Percentiles rank a stretch among this genome's conserved stretches.
These are phyloP conservation scores for Phyllosticta citrichinensis DNA, from an alignment of 2,329 filamentous ascomycete species.

Conservation along the genomic window DNA sequence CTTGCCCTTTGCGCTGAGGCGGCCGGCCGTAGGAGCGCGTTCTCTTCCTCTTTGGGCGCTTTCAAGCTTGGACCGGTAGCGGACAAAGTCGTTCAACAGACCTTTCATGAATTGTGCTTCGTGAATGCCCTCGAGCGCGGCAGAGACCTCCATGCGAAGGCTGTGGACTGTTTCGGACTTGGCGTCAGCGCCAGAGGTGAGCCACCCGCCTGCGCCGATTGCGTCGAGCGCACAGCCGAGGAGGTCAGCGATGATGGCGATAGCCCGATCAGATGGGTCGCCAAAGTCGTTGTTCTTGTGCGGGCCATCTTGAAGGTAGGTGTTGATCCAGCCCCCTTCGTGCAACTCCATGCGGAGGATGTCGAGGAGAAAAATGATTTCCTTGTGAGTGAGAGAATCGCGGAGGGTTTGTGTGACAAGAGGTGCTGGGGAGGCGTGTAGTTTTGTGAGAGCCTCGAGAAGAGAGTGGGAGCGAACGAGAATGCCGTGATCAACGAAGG, in stretches of 20 bases:
- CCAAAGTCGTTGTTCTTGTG: slow-evolving; percentile 29
- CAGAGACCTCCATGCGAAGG: slow-evolving; percentile 59
- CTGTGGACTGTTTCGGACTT: slow-evolving; percentile 54
- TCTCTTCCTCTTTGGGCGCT: neutral
- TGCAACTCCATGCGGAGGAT: slow-evolving; percentile 63
- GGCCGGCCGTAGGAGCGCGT: slow-evolving; percentile 12
- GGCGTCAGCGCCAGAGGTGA: slow-evolving; percentile 43
- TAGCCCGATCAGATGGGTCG: slow-evolving; percentile 54
- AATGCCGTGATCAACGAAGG: slow-evolving; percentile 55
- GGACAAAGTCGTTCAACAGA: slow-evolving; percentile 55
- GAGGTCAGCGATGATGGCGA: slow-evolving; percentile 61
- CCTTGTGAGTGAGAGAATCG: slow-evolving; percentile 52
- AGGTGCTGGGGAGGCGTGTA: slow-evolving; percentile 51
- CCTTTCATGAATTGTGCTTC: slow-evolving; percentile 57
- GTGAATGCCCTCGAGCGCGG: slow-evolving; percentile 61
- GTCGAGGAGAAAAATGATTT: slow-evolving; percentile 62
- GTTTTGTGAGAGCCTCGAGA: slow-evolving; percentile 57
- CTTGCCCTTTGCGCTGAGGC: slow-evolving; percentile 36
- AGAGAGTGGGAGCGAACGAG: slow-evolving; percentile 53
- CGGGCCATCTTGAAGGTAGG: slow-evolving; percentile 53
- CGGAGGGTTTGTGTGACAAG: slow-evolving; percentile 55
- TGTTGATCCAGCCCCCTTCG: slow-evolving; percentile 64
- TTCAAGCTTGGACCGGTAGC: slow-evolving; percentile 37
- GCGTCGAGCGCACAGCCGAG: slow-evolving; percentile 66
- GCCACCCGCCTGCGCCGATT: slow-evolving; percentile 64